These are phyloP conservation scores for Diophrys sp. DNA, from an alignment of 73 alveolate genomes.

Conservation along the genomic window DNA sequence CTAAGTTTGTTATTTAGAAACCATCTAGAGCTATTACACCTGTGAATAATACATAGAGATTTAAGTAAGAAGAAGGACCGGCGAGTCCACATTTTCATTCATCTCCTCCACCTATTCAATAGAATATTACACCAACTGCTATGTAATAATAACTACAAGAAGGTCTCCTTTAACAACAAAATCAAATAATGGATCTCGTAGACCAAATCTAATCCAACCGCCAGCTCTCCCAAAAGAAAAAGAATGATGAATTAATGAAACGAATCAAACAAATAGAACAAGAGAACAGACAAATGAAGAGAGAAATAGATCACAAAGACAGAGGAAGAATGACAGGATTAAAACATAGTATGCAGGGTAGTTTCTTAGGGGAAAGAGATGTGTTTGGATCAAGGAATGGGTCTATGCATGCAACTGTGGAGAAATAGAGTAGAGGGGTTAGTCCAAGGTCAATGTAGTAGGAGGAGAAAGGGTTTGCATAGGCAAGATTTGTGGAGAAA, in stretches of 20 bases:
- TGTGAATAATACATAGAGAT: too few relatives aligned
- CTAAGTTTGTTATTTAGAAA: too few relatives aligned
- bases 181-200: background rate
- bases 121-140: too few relatives aligned
- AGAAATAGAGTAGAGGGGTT: background rate
- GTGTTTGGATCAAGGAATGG: too few relatives aligned
- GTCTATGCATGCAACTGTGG: background rate
- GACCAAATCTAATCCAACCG: background rate
- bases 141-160: too few relatives aligned
- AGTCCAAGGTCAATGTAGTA: background rate
- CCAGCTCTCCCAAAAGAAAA: background rate
- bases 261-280: background rate
- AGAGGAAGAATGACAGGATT: too few relatives aligned
- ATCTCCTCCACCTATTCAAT: too few relatives aligned
- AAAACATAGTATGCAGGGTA: background rate
- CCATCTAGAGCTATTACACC: too few relatives aligned
- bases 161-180: background rate
- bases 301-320: background rate
- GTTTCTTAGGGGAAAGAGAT: background rate
- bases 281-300: background rate
- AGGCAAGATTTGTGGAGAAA: too few relatives aligned
- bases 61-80: too few relatives aligned
- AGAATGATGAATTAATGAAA: background rate
- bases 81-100: too few relatives aligned
- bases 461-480: too few relatives aligned